A percentile compares a stretch with the other conserved stretches of the same genome.
Conservation (phyloP, 352 stramenopile species). For the Globisporangium polare region DNA sequence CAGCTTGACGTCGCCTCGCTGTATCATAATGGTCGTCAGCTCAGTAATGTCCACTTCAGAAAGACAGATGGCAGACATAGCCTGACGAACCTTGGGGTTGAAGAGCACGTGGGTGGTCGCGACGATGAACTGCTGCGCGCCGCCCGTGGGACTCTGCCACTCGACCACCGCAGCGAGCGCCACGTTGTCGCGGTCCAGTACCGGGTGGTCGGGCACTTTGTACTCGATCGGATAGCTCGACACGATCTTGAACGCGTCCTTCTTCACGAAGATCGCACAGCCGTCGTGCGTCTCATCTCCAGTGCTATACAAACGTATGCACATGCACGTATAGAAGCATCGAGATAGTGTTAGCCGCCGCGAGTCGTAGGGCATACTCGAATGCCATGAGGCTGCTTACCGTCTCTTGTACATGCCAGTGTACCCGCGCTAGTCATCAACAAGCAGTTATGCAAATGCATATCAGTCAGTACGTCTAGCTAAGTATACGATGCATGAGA, state of each 20-base stretch:
- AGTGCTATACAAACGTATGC: slow-evolving; percentile 30
- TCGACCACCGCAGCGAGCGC: slow-evolving; percentile 46
- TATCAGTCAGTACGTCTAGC: not conserved
- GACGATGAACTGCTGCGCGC: slow-evolving; percentile 36
- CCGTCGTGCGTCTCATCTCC: slow-evolving; percentile 56
- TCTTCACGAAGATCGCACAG: slow-evolving; percentile 63
- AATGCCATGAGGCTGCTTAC: slow-evolving; percentile 11
- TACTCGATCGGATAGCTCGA: slow-evolving; percentile 43
- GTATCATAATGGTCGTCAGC: not conserved
- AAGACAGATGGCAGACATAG: not conserved
- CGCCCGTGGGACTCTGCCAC: slow-evolving; percentile 15
- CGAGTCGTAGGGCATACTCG: not conserved
- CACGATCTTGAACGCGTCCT: slow-evolving; percentile 39
- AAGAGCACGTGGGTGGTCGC: slow-evolving; percentile 74
- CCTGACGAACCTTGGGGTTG: slow-evolving; percentile 45
- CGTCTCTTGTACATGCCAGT: slow-evolving; percentile 54
- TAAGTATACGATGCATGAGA: not conserved
- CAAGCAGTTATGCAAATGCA: not conserved
- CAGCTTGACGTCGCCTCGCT: slow-evolving; percentile 69
- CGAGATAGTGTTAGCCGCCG: not conserved
- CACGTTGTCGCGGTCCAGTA: slow-evolving; percentile 62
- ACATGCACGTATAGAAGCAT: not conserved
- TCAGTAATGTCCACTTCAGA: not conserved
- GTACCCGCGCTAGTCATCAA: slow-evolving; percentile 30
- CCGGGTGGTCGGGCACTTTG: slow-evolving; percentile 30